Percentiles rank a stretch among this genome's conserved stretches.
These are phyloP conservation scores for Clonostachys solani DNA, from an alignment of 2,329 filamentous ascomycete species.

Conservation along the genomic window DNA sequence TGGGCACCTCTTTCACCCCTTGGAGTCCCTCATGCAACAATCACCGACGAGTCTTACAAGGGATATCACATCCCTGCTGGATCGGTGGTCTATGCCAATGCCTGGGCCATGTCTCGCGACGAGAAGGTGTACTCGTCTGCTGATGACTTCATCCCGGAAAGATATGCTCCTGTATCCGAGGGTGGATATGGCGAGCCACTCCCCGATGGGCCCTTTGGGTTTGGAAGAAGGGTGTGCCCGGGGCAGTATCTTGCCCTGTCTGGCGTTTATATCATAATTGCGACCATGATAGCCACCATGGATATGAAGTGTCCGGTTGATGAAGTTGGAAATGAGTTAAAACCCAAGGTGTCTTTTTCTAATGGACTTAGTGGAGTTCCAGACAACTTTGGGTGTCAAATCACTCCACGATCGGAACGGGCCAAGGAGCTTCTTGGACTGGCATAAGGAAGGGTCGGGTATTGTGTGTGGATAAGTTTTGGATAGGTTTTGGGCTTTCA, in stretches of 20 bases:
- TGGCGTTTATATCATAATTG: constrained; percentile 33
- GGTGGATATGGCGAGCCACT: constrained; percentile 37
- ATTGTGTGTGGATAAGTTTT: background rate
- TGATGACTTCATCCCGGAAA: constrained; percentile 1
- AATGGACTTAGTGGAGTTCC: constrained; percentile 18
- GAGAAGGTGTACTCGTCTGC: constrained; percentile 1
- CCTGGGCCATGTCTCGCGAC: constrained; percentile 39
- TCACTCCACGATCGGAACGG: constrained; percentile 9
- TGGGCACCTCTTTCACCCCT: constrained; percentile 40
- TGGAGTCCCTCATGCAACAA: constrained; percentile 49
- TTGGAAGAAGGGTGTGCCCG: constrained; percentile 44
- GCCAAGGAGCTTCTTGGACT: background rate
- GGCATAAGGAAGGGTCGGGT: background rate
- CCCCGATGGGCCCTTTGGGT: constrained; percentile 44
- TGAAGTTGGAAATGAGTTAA: constrained; percentile 24
- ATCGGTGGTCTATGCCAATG: constrained; percentile 34
- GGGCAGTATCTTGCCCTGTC: constrained; percentile 44
- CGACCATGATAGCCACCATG: constrained; percentile 30
- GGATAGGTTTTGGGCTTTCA: background rate
- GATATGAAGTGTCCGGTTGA: constrained; percentile 23
- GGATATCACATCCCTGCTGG: constrained; percentile 55
- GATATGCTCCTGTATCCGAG: constrained; percentile 10
- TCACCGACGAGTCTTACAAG: constrained; percentile 51
- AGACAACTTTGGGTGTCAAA: constrained; percentile 13
- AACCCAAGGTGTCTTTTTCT: constrained; percentile 16